Base-by-base conservation (phyloP, 2,329 filamentous ascomycete genomes). In the Claviceps sorghi region DNA sequence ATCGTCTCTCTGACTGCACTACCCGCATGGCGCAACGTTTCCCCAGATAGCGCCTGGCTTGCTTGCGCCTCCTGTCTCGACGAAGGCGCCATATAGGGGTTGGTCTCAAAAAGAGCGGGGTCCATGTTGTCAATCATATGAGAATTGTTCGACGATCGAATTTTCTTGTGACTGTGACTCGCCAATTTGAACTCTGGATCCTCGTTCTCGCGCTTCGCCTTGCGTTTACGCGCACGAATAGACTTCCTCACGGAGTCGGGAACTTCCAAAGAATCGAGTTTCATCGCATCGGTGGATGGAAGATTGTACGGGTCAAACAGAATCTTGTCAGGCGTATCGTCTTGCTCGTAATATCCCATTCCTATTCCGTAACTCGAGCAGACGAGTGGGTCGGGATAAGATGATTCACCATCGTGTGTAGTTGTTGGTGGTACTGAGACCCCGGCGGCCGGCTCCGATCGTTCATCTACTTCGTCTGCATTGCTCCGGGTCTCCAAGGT, bases 301-400 rank as follows among this genome's bases (percentile, higher is more conserved):
- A 70, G 69, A 57, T 80, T 73, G 59, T 79, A 81, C 9, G 74
- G 73, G 56, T 82, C 76, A 53, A 81, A 82, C 3, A 81, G 62
- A 61, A 81, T 81, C 59, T 69, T 77, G 61, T 80, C 76, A 1
- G 74, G 71, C 22, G 71, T 72, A 57, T 79, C 75, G 54, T 78
- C 76, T 58, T 79, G 77, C 53, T 80, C 73, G 59, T 80, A 82
- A 62, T 80, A 81, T 10, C 77, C 78, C 69, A 79, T 75, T 17
- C 78, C 78, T 56, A 80, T 75, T 34, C 75, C 69, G 49, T 75
- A 73, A n/a, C 67, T 68, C 42, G 65, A 67, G 40, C 72, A 62
- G 38, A 68, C 59, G n/a, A 72, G 67, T 7, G 74, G 73, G 53
- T 79, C 76, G 0, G 76, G 75, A 56, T 77, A 77, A 2, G 65